A percentile compares a stretch with the other conserved stretches of the same genome.
phyloP scores from a whole-genome alignment of 2,329 filamentous ascomycete genomes.

The Periconia sp. region DNA sequence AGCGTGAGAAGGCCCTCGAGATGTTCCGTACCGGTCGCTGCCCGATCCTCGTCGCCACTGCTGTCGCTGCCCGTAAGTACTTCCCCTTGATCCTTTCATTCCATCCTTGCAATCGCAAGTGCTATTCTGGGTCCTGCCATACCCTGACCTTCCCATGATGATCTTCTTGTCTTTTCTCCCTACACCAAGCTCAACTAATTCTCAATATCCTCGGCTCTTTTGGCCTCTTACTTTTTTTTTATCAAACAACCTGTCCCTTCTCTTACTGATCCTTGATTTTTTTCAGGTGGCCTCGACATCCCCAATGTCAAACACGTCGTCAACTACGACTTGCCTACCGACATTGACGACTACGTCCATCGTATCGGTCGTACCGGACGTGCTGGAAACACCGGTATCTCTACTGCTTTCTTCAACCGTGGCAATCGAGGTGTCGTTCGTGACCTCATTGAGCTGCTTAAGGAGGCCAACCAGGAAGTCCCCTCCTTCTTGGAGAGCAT shows the following conservation, averaged over 20 bases:
- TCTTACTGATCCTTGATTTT: constrained; percentile 1
- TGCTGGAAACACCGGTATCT: constrained; percentile 98
- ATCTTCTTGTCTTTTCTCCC: neutral
- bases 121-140: neutral
- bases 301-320: constrained; percentile 96
- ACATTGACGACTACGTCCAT: constrained; percentile 98
- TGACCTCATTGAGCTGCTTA: constrained; percentile 94
- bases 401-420: constrained; percentile 99
- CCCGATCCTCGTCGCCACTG: constrained; percentile 95
- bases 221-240: neutral
- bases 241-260: neutral
- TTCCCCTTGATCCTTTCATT: neutral
- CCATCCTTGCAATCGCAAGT: neutral
- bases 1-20: constrained; percentile 96
- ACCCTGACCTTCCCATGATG: neutral
- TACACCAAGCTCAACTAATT: neutral
- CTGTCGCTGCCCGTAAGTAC: constrained; percentile 77
- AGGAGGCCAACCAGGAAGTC: constrained; percentile 98
- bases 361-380: constrained; percentile 99
- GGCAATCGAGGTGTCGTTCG: constrained; percentile 98
- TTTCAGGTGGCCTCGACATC: constrained; percentile 73
- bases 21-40: constrained; percentile 96
- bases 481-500: constrained; percentile 95
- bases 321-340: constrained; percentile 99
- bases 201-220: neutral